Percentiles rank a stretch among this genome's conserved stretches.
Evolutionary conservation across 2,329 filamentous ascomycete genomes (phyloP).

Genomic region (Trichoderma cornu-damae): DNA sequence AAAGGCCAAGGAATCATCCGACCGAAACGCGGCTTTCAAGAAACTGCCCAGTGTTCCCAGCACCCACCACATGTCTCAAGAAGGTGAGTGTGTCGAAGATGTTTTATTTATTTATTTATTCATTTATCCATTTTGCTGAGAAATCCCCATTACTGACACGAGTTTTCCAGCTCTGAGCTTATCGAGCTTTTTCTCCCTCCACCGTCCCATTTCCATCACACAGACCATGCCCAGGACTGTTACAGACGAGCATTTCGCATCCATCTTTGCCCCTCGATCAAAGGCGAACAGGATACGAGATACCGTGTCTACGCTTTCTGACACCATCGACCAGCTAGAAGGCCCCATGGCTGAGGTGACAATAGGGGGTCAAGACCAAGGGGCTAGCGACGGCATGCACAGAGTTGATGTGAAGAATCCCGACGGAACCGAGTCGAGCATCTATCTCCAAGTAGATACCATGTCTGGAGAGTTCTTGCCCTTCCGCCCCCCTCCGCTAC

Average conservation of each 20-base stretch:
- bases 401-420: slow-evolving; percentile 51
- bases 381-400: slow-evolving; percentile 42
- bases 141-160: slow-evolving; percentile 16
- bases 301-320: slow-evolving; percentile 63
- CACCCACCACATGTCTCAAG: slow-evolving; percentile 65
- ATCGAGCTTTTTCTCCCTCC: slow-evolving; percentile 91
- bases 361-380: slow-evolving; percentile 41
- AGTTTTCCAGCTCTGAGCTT: slow-evolving; percentile 66
- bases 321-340: slow-evolving; percentile 56
- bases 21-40: slow-evolving; percentile 42
- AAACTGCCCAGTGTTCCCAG: slow-evolving; percentile 69
- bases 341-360: slow-evolving; percentile 51
- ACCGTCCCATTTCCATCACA: slow-evolving; percentile 87
- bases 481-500: slow-evolving; percentile 79
- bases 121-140: neutral
- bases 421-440: slow-evolving; percentile 52
- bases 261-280: slow-evolving; percentile 66
- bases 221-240: slow-evolving; percentile 70
- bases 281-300: slow-evolving; percentile 49
- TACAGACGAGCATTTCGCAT: slow-evolving; percentile 69
- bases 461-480: slow-evolving; percentile 68
- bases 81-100: slow-evolving; percentile 48
- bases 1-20: slow-evolving; percentile 50
- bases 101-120: too few species aligned
- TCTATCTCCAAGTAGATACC: slow-evolving; percentile 63